Base-by-base conservation (phyloP, 164 flowering plant genomes). In the Cinnamomum micranthum region DNA sequence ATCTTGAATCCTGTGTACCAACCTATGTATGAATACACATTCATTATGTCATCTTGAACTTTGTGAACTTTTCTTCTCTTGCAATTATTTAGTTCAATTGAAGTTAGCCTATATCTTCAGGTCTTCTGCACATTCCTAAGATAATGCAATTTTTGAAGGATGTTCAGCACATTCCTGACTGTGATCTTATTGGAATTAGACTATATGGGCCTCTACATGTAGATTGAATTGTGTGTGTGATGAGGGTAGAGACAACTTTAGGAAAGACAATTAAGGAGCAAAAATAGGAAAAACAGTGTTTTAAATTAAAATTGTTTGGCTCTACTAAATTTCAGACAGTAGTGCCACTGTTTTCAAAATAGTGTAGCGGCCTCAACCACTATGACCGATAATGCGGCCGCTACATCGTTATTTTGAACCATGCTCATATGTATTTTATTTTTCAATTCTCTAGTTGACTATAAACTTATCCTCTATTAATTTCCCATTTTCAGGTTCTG, bases 401-500 rank as follows among this genome's bases (percentile, higher is more conserved):
- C 6, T 5, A 31, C 35, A 31, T 31, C 0, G 6, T 6, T 31
- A 31, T 31, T 31, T 31, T 31, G 35, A 31, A 4, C 35, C 6
- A 31, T 5, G 15, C 58, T 52, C 58, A 13, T 55, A 55, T 15
- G 20, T 55, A 55, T 55, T 14, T 14, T 14, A 55, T 55, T 55
- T 6, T 55, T 15, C 67, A 3, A 66, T 28, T 17, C 35, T 7
- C 28, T 31, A 5, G n/a, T 67, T 31, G 28, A 67, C 28, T 28
- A 28, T 5, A 0, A 20, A 33, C 6, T 6, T 31, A 6, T 17
- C n/a, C 5, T 15, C 2, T 67, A 13, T 28, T 67, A 62, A 33
- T 65, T 72, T 24, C 11, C 60, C 60, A 55, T 55, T 78, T 71
- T 47, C 78, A 95, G 99, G 92, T 95, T 62, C 93, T 95, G 73